Evolutionary conservation across 176 grass and related monocot genomes (phyloP).

Genomic region (Avena eriantha): DNA sequence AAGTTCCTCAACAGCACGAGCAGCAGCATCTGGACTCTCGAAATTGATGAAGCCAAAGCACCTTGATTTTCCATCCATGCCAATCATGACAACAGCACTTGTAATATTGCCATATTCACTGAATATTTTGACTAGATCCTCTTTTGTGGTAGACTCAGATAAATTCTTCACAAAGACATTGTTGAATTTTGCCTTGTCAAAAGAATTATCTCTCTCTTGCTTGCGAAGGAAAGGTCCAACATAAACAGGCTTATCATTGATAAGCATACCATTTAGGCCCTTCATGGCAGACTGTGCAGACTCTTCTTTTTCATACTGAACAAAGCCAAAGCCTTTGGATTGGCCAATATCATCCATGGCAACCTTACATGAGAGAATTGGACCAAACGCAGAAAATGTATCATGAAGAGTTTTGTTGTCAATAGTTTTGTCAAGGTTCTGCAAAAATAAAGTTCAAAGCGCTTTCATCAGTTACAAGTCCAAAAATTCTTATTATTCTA

Average conservation of each 20-base stretch:
- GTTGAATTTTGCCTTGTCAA: constrained; percentile 76
- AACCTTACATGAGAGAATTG: constrained; percentile 80
- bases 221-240: constrained; percentile 87
- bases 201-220: constrained; percentile 76
- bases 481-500: background rate
- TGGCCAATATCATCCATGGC: constrained; percentile 70
- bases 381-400: constrained; percentile 72
- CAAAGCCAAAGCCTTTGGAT: constrained; percentile 93
- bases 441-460: constrained; percentile 47
- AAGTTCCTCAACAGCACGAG: constrained; percentile 70
- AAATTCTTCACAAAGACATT: constrained; percentile 96
- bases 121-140: constrained; percentile 66
- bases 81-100: constrained; percentile 80
- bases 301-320: constrained; percentile 86
- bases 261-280: constrained; percentile 81
- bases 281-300: constrained; percentile 65
- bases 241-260: constrained; percentile 86
- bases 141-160: constrained; percentile 76
- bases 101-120: constrained; percentile 80
- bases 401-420: constrained; percentile 82
- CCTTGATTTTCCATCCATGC: constrained; percentile 78
- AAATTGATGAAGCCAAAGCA: constrained; percentile 90
- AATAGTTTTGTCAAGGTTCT: constrained; percentile 90
- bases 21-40: constrained; percentile 76
- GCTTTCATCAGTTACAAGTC: constrained; percentile 18